These are phyloP conservation scores for Domatiomyces globalis DNA, from an alignment of 2,329 filamentous ascomycete species.

Conservation along the genomic window DNA sequence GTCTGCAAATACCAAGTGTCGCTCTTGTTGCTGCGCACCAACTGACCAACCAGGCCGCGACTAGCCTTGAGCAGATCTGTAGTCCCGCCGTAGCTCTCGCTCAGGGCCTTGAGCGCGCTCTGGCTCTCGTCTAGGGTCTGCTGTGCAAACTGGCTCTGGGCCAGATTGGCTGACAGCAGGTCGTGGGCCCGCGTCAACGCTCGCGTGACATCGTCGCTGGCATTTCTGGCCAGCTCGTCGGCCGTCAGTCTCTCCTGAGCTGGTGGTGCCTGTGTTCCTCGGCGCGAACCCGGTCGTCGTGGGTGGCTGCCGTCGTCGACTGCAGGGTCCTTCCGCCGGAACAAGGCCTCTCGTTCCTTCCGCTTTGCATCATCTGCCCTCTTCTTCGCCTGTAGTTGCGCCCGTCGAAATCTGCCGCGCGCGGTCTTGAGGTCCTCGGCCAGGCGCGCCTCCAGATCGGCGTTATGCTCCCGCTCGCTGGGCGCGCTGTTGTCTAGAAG, in stretches of 20 bases:
- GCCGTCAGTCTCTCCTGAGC: constrained; percentile 44
- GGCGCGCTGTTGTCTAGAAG: background rate
- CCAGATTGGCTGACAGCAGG: constrained; percentile 71
- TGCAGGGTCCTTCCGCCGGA: constrained; percentile 37
- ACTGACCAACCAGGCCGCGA: constrained; percentile 57
- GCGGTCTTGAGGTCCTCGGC: constrained; percentile 55
- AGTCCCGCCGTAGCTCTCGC: constrained; percentile 66
- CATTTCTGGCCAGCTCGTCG: constrained; percentile 58
- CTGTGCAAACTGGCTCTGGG: constrained; percentile 75
- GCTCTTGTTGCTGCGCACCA: constrained; percentile 80
- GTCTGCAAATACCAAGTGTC: constrained; percentile 97
- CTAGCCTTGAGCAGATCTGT: constrained; percentile 64
- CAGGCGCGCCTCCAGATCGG: constrained; percentile 52
- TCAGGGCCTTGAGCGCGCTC: constrained; percentile 63
- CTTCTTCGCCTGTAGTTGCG: constrained; percentile 64
- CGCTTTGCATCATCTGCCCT: constrained; percentile 59
- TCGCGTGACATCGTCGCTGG: constrained; percentile 69
- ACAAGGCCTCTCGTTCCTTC: constrained; percentile 61
- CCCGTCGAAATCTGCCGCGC: constrained; percentile 60
- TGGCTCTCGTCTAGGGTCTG: constrained; percentile 57
- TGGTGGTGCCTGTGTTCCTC: constrained; percentile 14
- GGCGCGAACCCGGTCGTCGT: background rate
- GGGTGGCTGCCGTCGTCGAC: constrained; percentile 5
- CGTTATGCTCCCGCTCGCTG: constrained; percentile 50
- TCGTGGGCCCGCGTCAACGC: constrained; percentile 75